Conservation (phyloP, 2,329 filamentous ascomycete genomes). For the Cordyceps farinosa region DNA sequence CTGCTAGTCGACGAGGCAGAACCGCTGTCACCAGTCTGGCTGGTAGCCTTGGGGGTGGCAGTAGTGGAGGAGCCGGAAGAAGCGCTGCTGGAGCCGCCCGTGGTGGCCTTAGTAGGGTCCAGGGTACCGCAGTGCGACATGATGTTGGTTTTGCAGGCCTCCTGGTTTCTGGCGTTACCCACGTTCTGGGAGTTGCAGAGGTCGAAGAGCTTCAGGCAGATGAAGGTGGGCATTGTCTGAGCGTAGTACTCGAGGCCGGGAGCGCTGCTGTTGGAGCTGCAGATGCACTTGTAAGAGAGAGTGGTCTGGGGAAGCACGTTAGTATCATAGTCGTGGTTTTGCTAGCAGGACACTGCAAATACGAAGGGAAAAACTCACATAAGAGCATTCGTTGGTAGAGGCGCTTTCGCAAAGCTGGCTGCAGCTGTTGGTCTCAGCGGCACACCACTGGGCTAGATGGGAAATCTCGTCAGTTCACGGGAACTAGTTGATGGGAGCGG, state of each 20-base stretch:
- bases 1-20: conserved; percentile 37
- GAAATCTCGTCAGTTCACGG: conserved; percentile 13
- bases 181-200: conserved; percentile 45
- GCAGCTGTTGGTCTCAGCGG: conserved; percentile 50
- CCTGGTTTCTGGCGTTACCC: conserved; percentile 41
- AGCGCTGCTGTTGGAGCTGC: conserved; percentile 43
- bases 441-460: conserved; percentile 49
- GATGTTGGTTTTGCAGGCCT: conserved; percentile 47
- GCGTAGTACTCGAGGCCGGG: conserved; percentile 52
- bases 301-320: conserved; percentile 30
- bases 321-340: conserved; percentile 4
- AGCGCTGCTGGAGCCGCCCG: conserved; percentile 21
- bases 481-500: conserved; percentile 20
- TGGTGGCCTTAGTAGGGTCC: conserved; percentile 33
- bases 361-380: conserved; percentile 38
- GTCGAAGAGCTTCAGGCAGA: conserved; percentile 47
- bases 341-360: background rate
- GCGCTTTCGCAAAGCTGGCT: conserved; percentile 42
- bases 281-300: conserved; percentile 48
- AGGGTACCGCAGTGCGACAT: conserved; percentile 43
- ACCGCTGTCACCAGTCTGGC: conserved; percentile 23
- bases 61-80: conserved; percentile 25
- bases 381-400: conserved; percentile 42
- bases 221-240: conserved; percentile 51
- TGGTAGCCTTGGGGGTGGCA: conserved; percentile 22